A percentile compares a stretch with the other conserved stretches of the same genome.
These are phyloP conservation scores for Inonotus obliquus DNA, from an alignment of 1,284 basidiomycete species.

Conservation along the genomic window DNA sequence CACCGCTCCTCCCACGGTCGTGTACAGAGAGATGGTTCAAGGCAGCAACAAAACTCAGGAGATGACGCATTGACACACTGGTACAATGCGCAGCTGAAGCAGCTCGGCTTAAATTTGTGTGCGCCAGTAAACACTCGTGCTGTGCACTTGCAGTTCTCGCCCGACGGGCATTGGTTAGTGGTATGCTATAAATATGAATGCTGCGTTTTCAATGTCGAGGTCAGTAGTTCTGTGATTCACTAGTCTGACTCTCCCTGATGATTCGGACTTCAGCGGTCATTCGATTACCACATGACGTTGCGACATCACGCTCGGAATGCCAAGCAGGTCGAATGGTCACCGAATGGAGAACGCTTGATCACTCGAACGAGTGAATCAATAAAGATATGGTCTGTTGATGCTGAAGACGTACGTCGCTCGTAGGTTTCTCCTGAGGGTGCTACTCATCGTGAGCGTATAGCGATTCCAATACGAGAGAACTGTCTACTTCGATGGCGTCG, in stretches of 20 bases:
- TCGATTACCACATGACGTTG: not conserved
- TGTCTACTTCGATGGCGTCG: not conserved
- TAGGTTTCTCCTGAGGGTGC: not conserved
- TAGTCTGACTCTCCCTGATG: not conserved
- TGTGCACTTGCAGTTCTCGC: conserved; percentile 13
- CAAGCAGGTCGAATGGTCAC: conserved; percentile 17
- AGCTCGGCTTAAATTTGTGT: not conserved
- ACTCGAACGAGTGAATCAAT: conserved; percentile 9
- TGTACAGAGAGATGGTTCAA: not conserved
- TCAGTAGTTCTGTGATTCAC: not conserved
- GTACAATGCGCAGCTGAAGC: not conserved
- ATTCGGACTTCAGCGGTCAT: not conserved
- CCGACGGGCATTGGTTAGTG: conserved; percentile 11
- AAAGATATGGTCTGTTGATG: conserved; percentile 8
- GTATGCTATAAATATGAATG: conserved; percentile 14
- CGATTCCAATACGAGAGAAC: not conserved
- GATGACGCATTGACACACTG: not conserved
- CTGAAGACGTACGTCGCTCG: not conserved
- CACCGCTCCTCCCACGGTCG: not conserved
- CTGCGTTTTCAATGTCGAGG: conserved; percentile 12
- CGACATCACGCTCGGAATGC: conserved; percentile 9
- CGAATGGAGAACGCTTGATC: conserved; percentile 4
- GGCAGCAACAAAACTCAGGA: not conserved
- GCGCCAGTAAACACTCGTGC: not conserved
- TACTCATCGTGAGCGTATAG: not conserved